phyloP scores from a whole-genome alignment of 2,329 filamentous ascomycete genomes.

The Verticillium albo-atrum region DNA sequence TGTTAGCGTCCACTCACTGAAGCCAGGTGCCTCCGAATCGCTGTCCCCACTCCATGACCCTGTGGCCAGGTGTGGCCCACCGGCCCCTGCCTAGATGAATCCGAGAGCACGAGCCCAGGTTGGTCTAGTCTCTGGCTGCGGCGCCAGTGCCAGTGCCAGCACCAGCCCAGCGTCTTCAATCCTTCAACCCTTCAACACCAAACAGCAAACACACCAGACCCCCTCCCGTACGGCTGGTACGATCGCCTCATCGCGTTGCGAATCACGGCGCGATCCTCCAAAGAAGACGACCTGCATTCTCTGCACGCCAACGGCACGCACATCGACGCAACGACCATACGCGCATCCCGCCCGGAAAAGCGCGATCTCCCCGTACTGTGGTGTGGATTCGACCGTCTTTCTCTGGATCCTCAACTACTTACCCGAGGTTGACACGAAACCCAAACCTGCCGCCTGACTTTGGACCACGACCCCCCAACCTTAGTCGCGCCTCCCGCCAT shows the following conservation, averaged over 20 bases:
- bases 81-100: background rate
- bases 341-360: background rate
- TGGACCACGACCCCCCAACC: background rate
- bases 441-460: background rate
- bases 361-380: background rate
- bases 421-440: background rate
- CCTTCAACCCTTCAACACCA: conserved; percentile 11
- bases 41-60: background rate
- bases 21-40: background rate
- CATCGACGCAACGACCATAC: background rate
- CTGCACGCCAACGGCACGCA: background rate
- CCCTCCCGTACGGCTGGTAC: background rate
- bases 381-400: background rate
- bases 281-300: background rate
- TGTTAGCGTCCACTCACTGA: background rate
- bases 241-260: background rate
- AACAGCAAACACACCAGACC: background rate
- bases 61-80: background rate
- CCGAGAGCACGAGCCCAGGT: background rate
- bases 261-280: background rate
- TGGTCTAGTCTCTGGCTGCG: background rate
- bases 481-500: background rate
- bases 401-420: background rate
- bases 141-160: background rate
- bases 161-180: conserved; percentile 9